Base-by-base conservation (phyloP, 2,329 filamentous ascomycete species). In the Monosporascus sp. region DNA sequence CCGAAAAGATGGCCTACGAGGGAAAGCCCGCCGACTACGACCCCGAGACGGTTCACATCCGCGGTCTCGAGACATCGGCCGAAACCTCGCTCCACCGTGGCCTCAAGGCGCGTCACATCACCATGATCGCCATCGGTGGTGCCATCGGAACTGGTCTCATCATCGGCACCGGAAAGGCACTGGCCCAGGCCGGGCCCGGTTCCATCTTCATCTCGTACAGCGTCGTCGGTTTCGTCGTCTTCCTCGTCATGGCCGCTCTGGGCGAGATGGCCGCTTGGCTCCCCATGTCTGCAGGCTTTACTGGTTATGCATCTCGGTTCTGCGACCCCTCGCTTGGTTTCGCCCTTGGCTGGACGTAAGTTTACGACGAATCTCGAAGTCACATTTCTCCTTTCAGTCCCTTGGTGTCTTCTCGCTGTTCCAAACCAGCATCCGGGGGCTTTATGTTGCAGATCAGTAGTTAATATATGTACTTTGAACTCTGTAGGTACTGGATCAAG, bases 251-350 rank as follows among this genome's bases (percentile, higher is more conserved):
- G 88, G 85, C 85, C 54, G 86, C 83, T 53, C 82, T 94, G 4
- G 90, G 89, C 58, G 89, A 93, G 71, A 94, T 94, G 88, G 88
- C 89, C 8, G 82, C 89, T 50, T 94, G 88, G 87, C 71, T 94
- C 36, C 90, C 90, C 49, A 78, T 91, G 63, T 82, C 84, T 52
- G 84, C 87, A 66, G 90, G 90, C 61, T 95, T 94, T 71, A 88
- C 88, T 56, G 88, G 88, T 64, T 94, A 92, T 66, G 88, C 90
- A 24, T 81, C 84, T 56, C 81, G 90, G 48, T 94, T 91, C 74
- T 87, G 85, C 64, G 88, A 94, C 62, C 88, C 88, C 51, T 87
- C 88, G 56, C 80, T 94, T 26, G 90, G 90, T 52, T 94, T 94
- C 68, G 82, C 87, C 53, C 79, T 92, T 14, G 88, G 88, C 37